Conservation (phyloP, 1,284 basidiomycete genomes). For the Austroboletus niveus region DNA sequence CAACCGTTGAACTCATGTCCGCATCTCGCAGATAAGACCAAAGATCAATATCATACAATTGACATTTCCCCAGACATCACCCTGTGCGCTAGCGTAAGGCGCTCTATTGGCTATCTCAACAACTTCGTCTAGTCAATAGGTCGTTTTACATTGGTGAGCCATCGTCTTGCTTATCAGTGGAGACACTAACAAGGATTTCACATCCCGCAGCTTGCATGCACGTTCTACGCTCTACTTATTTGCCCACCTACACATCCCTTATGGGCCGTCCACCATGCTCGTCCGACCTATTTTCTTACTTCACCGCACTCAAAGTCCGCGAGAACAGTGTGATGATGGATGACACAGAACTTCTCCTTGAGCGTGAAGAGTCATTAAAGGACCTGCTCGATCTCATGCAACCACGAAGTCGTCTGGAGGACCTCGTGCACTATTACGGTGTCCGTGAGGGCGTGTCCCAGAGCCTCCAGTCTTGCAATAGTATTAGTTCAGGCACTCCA, state of each 20-base stretch:
- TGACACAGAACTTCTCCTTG: slow-evolving; percentile 68
- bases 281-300: slow-evolving; percentile 70
- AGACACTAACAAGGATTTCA: slow-evolving; percentile 8
- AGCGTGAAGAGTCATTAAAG: slow-evolving; percentile 67
- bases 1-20: no score
- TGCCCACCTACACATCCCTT: slow-evolving; percentile 60
- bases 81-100: slow-evolving; percentile 57
- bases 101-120: slow-evolving; percentile 65
- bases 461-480: slow-evolving; percentile 1
- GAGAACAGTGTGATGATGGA: slow-evolving; percentile 68
- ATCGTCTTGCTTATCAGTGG: slow-evolving; percentile 14
- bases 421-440: slow-evolving; percentile 64
- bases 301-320: slow-evolving; percentile 72
- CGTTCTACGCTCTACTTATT: slow-evolving; percentile 68
- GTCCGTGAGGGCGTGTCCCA: slow-evolving; percentile 45
- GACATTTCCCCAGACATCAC: slow-evolving; percentile 47
- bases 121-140: slow-evolving; percentile 61
- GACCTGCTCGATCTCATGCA: slow-evolving; percentile 75
- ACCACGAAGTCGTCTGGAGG: slow-evolving; percentile 68
- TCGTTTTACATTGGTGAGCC: slow-evolving; percentile 58
- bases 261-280: slow-evolving; percentile 66
- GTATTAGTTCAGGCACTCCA: slow-evolving; percentile 1
- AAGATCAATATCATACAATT: slow-evolving; percentile 56
- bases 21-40: no score
- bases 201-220: slow-evolving; percentile 65